phyloP scores from a whole-genome alignment of 148 eudicot genomes.

The Fagopyrum homotropicum region DNA sequence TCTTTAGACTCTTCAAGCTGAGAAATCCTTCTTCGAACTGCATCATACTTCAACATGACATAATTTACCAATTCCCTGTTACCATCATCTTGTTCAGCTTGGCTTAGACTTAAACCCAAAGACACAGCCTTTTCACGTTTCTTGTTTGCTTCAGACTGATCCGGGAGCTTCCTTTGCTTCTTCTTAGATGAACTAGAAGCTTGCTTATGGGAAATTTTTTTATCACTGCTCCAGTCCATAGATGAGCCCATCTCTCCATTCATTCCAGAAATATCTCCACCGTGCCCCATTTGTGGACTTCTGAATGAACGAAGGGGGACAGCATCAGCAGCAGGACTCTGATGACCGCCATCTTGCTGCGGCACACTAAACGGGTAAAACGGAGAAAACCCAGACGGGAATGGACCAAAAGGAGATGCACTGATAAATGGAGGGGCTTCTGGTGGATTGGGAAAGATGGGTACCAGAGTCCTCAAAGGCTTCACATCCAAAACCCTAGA shows the following conservation, averaged over 20 bases:
- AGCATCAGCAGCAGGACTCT: slow-evolving; percentile 24
- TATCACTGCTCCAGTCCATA: no score
- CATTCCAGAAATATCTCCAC: background rate
- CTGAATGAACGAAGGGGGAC: slow-evolving; percentile 68
- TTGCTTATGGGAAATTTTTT: background rate
- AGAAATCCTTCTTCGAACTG: slow-evolving; percentile 57
- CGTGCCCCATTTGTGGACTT: slow-evolving; percentile 36
- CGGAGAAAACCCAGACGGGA: slow-evolving; percentile 44
- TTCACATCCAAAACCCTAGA: slow-evolving; percentile 58
- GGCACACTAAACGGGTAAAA: slow-evolving; percentile 40
- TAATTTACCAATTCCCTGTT: slow-evolving; percentile 41
- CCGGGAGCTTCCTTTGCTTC: slow-evolving; percentile 24
- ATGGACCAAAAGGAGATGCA: slow-evolving; percentile 41
- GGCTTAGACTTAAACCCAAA: slow-evolving; percentile 25
- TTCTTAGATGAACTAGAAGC: slow-evolving; percentile 24
- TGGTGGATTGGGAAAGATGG: slow-evolving; percentile 50
- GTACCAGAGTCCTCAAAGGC: slow-evolving; percentile 56
- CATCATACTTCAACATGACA: slow-evolving; percentile 49
- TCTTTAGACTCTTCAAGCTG: slow-evolving; percentile 70
- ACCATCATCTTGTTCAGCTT: slow-evolving; percentile 40
- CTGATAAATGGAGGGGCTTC: slow-evolving; percentile 55
- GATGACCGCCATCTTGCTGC: slow-evolving; percentile 20
- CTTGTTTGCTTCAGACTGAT: slow-evolving; percentile 23
- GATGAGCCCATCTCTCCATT: background rate
- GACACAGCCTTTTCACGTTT: slow-evolving; percentile 15